phyloP scores from a whole-genome alignment of 805 yeast species.

The Saccharomycopsis schoenii region DNA sequence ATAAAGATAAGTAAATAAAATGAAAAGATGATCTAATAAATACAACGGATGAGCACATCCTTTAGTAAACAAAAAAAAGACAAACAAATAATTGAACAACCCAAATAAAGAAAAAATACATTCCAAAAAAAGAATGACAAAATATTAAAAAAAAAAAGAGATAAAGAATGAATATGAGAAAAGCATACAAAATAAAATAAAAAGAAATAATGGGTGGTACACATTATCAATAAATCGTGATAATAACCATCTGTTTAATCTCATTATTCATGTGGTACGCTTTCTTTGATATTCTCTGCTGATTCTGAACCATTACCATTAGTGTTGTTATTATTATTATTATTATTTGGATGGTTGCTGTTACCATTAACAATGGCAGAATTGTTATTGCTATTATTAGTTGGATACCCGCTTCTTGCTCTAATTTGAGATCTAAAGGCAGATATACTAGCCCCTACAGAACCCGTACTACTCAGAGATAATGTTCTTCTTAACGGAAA shows the following conservation, averaged over 20 bases:
- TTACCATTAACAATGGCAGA: not conserved
- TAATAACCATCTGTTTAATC: not conserved
- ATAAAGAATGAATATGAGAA: not conserved
- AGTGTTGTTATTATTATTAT: not conserved
- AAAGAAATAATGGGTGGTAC: not conserved
- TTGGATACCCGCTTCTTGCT: not conserved
- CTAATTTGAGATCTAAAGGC: not conserved
- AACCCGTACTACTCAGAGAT: constrained; percentile 3
- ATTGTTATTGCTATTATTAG: not conserved
- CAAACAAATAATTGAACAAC: not conserved
- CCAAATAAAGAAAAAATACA: not conserved
- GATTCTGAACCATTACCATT: constrained; percentile 1
- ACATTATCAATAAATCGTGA: not conserved
- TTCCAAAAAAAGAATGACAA: not conserved
- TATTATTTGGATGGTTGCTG: not conserved
- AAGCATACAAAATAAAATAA: not conserved
- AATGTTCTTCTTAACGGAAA: constrained; percentile 13
- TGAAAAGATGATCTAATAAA: not conserved
- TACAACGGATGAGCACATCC: not conserved
- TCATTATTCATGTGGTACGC: not conserved
- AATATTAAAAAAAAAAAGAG: not conserved
- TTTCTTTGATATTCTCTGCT: not conserved
- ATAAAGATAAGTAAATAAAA: not conserved
- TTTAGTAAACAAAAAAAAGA: not conserved
- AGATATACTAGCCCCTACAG: not conserved